phyloP scores from a whole-genome alignment of 805 yeast species.

The Metschnikowia lunata region DNA sequence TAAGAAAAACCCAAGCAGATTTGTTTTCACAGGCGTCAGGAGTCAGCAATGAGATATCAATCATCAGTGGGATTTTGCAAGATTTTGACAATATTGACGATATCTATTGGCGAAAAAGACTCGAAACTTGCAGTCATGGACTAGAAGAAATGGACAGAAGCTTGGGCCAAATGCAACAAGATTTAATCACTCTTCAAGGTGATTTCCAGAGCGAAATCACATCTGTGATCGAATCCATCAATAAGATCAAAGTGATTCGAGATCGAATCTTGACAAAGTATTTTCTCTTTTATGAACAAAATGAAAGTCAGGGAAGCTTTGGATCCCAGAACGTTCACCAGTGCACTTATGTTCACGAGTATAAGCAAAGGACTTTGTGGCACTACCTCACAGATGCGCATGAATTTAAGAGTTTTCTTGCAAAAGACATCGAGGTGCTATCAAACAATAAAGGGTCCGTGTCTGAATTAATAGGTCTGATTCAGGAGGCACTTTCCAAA shows the following conservation, averaged over 20 bases:
- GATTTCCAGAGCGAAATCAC: background rate
- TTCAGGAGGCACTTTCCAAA: no score
- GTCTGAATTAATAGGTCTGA: background rate
- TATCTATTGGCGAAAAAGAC: background rate
- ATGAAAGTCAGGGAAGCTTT: background rate
- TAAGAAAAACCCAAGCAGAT: constrained; percentile 2
- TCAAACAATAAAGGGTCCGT: background rate
- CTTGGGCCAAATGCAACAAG: background rate
- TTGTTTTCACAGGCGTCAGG: constrained; percentile 5
- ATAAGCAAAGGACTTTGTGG: background rate
- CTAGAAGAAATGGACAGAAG: constrained; percentile 1
- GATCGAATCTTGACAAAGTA: background rate
- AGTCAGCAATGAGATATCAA: constrained; percentile 3
- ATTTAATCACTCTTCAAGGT: background rate
- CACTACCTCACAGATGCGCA: background rate
- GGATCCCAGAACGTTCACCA: background rate
- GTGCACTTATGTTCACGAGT: constrained; percentile 5
- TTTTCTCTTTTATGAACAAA: background rate
- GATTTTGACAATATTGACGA: background rate
- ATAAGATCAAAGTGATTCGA: background rate
- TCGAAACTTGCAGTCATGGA: background rate
- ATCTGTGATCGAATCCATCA: background rate
- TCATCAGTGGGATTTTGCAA: background rate
- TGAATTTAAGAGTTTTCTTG: background rate
- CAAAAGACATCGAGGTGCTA: constrained; percentile 4